Evolutionary conservation across 371 early-diverging fungal species (phyloP).

Genomic region (Nosema muscidifuracis): DNA sequence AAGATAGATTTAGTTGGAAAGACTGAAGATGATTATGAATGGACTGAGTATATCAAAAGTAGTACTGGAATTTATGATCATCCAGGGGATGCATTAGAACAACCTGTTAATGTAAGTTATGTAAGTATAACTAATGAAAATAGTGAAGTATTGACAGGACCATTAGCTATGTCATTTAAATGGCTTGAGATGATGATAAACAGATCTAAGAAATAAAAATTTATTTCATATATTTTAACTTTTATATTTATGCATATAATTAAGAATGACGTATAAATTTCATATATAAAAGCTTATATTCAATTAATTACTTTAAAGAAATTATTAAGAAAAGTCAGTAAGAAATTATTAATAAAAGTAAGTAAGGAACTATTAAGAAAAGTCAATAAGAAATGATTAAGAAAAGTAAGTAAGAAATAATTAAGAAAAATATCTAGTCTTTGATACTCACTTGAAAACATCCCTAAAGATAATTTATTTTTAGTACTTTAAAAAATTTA

Average conservation of each 20-base stretch:
- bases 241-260: neutral
- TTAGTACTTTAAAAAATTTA: no score
- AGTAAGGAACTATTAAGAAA: no score
- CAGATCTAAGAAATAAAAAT: constrained; percentile 34
- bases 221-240: neutral
- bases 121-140: constrained; percentile 58
- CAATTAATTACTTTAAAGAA: no score
- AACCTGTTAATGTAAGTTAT: constrained; percentile 52
- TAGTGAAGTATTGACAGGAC: constrained; percentile 32
- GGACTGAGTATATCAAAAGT: constrained; percentile 38
- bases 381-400: no score
- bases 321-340: no score
- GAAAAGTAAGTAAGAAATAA: no score
- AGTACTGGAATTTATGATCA: constrained; percentile 50
- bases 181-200: constrained; percentile 45
- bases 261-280: no score
- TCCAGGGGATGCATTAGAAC: constrained; percentile 43
- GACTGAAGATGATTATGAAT: constrained; percentile 42
- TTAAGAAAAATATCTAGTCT: no score
- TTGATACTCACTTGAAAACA: no score
- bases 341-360: no score
- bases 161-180: constrained; percentile 34
- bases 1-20: constrained; percentile 60
- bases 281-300: no score
- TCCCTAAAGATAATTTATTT: no score